Evolutionary conservation across 2,329 filamentous ascomycete genomes (phyloP), one percentile per base, ranked within the genome.

Genomic region (Penicillium concentricum): DNA sequence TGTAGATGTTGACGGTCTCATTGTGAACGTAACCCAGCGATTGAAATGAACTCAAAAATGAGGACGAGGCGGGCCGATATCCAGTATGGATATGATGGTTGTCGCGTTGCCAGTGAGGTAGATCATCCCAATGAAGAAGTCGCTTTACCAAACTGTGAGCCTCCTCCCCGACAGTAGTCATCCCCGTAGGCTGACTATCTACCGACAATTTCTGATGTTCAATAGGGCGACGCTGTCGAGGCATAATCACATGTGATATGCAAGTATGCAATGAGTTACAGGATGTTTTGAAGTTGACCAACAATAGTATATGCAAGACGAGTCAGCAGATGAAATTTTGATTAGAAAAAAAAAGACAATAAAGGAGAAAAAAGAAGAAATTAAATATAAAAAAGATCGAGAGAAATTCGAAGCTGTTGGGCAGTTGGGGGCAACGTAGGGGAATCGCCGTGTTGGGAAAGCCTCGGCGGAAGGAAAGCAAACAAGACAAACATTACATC

Each of bases 1-100:
- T 82, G 72, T 87, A 90, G 66, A 90, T 89, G 71, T 91, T 91
- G 46, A 90, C 83, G 6, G 83, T 83, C 69, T 87, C 84, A 69
- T 87, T 89, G 74, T 90, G 86, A 15, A 89, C 67, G 71, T 88
- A 86, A 51, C 78, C 72, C 16, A 90, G 75, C 35, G 82, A 86
- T 38, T 79, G 74, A 56, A 84, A 78, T 20, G 84, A 89, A 54
- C 76, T 79, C 15, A 69, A 57, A 72, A 85, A 88, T 0, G 86
- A 89, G 54, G 81, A 81, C 2, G 85, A 86, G 22, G 79, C 79
- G 1, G 84, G 83, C 42, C 87, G 82, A 73, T 90, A 91, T 59
- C 86, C 84, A 26, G 81, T 82, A 54, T 78, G 79, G 56, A 91
- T 90, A 76, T 85, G 88, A 60, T 86, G 84, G 65, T 90, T 91